Evolutionary conservation across 2,329 filamentous ascomycete species (phyloP).

Genomic region (Fusarium solani-melongenae): DNA sequence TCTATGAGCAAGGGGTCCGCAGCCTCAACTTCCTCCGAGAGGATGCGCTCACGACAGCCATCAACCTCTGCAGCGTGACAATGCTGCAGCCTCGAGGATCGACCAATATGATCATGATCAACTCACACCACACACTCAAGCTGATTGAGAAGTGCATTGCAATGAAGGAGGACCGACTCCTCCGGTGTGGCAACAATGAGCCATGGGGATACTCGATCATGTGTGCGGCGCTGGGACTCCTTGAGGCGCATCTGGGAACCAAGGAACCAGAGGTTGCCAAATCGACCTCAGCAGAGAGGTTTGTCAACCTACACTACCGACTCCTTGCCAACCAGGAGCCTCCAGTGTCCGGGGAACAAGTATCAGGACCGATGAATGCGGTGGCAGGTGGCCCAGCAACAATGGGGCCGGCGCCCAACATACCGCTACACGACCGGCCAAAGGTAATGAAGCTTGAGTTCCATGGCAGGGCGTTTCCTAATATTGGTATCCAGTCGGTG

Average conservation of each 20-base stretch:
- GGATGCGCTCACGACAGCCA: slow-evolving; percentile 68
- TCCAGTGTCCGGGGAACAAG: slow-evolving; percentile 48
- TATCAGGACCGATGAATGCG: slow-evolving; percentile 38
- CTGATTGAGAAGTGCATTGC: slow-evolving; percentile 70
- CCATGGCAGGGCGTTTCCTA: slow-evolving; percentile 42
- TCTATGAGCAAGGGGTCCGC: slow-evolving; percentile 68
- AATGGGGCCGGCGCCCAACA: slow-evolving; percentile 44
- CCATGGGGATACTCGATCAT: slow-evolving; percentile 74
- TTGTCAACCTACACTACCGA: slow-evolving; percentile 68
- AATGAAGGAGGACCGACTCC: slow-evolving; percentile 70
- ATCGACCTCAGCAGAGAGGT: slow-evolving; percentile 68
- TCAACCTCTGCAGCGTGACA: slow-evolving; percentile 70
- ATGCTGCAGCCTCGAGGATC: slow-evolving; percentile 69
- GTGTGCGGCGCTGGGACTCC: slow-evolving; percentile 68
- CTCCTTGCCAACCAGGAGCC: slow-evolving; percentile 66
- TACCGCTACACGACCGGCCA: slow-evolving; percentile 51
- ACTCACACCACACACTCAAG: slow-evolving; percentile 68
- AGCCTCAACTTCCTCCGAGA: slow-evolving; percentile 70
- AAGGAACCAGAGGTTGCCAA: slow-evolving; percentile 69
- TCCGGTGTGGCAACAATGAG: slow-evolving; percentile 72
- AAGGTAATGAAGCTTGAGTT: slow-evolving; percentile 52
- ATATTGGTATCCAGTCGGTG: slow-evolving; percentile 51
- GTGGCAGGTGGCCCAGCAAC: slow-evolving; percentile 32
- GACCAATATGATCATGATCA: slow-evolving; percentile 72
- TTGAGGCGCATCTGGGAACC: slow-evolving; percentile 68